Percentiles rank a stretch among this genome's conserved stretches.
These are phyloP conservation scores for Rhizoclosmatium sp. DNA, from an alignment of 192 early-diverging fungal genomes.

Conservation along the genomic window DNA sequence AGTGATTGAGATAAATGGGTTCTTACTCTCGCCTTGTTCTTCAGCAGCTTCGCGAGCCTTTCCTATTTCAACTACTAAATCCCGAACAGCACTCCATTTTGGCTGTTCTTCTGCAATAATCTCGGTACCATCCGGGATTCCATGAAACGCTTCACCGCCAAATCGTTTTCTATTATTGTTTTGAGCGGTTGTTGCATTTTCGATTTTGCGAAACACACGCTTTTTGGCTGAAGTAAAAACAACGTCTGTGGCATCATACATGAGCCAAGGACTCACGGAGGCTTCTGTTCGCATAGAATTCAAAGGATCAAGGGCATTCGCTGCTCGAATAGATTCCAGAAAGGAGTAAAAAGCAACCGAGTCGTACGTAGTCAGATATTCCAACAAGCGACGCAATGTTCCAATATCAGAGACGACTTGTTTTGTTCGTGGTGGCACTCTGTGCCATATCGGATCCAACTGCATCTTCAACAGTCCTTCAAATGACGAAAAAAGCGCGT, in stretches of 20 bases:
- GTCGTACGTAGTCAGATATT: conserved; percentile 85
- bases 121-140: conserved; percentile 72
- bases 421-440: conserved; percentile 74
- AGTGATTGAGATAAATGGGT: background rate
- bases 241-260: conserved; percentile 83
- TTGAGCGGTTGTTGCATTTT: background rate
- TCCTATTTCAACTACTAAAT: conserved; percentile 80
- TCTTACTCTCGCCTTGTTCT: background rate
- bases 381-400: conserved; percentile 72
- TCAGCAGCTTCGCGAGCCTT: background rate
- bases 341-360: conserved; percentile 86
- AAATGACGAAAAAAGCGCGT: conserved; percentile 85
- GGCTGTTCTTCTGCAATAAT: conserved; percentile 90
- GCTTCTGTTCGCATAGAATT: conserved; percentile 38
- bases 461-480: conserved; percentile 79
- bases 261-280: conserved; percentile 80
- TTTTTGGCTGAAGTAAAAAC: conserved; percentile 71
- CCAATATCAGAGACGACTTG: conserved; percentile 79
- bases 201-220: conserved; percentile 55
- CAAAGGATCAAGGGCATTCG: conserved; percentile 44
- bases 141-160: conserved; percentile 3
- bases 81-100: conserved; percentile 81
- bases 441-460: conserved; percentile 89
- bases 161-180: background rate
- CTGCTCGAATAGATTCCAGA: conserved; percentile 82